Conservation (phyloP, 2,329 filamentous ascomycete genomes). For the Pseudogymnoascus sp. region DNA sequence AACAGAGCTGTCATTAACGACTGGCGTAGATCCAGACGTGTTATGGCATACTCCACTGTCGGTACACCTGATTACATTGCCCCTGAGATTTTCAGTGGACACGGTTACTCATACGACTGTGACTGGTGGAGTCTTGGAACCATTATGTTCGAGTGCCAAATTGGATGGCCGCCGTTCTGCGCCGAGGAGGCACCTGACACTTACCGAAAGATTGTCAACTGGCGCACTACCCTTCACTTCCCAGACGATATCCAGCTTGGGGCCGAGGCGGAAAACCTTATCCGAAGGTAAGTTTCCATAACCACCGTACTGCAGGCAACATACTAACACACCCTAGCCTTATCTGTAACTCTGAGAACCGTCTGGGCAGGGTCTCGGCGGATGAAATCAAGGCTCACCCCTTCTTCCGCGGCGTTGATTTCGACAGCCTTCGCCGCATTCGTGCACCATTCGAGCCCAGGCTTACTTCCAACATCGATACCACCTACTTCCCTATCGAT, state of each 20-base stretch:
- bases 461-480: slow-evolving; percentile 86
- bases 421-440: slow-evolving; percentile 85
- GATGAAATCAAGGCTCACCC: slow-evolving; percentile 88
- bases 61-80: slow-evolving; percentile 98
- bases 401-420: slow-evolving; percentile 96
- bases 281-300: slow-evolving; percentile 61
- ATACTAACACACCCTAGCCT: slow-evolving; percentile 47
- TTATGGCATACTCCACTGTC: slow-evolving; percentile 97
- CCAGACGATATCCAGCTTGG: slow-evolving; percentile 89
- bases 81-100: slow-evolving; percentile 93
- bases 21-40: slow-evolving; percentile 88
- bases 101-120: slow-evolving; percentile 92
- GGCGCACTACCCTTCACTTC: slow-evolving; percentile 92
- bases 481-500: slow-evolving; percentile 96
- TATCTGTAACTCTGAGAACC: slow-evolving; percentile 88
- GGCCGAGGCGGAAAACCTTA: slow-evolving; percentile 81
- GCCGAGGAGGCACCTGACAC: slow-evolving; percentile 96
- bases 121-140: slow-evolving; percentile 99
- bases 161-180: slow-evolving; percentile 98
- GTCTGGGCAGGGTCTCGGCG: slow-evolving; percentile 77
- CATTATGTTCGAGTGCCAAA: slow-evolving; percentile 99
- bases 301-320: neutral
- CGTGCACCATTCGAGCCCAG: slow-evolving; percentile 94
- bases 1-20: slow-evolving; percentile 98
- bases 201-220: slow-evolving; percentile 98